These are phyloP conservation scores for Eucalyptus polyanthemos DNA, from an alignment of 345 rosid genomes.

Conservation along the genomic window DNA sequence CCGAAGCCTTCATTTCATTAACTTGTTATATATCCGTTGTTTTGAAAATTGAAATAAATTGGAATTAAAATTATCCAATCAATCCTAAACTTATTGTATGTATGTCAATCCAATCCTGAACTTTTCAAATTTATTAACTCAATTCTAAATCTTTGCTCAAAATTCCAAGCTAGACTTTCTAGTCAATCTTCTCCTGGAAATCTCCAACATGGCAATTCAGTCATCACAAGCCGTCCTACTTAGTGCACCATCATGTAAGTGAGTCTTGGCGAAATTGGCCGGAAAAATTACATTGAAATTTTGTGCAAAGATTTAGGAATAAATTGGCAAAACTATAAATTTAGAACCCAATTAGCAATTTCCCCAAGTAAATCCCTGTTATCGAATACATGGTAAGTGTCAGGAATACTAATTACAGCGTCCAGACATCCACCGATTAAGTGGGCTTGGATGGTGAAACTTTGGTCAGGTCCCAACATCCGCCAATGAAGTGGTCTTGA, in stretches of 20 bases:
- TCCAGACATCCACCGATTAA: background rate
- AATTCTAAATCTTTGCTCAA: background rate
- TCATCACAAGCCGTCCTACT: background rate
- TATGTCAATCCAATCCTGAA: background rate
- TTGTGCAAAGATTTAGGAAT: accelerated
- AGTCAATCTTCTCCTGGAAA: background rate
- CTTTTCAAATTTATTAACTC: background rate
- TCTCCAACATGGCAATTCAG: accelerated
- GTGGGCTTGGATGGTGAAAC: background rate
- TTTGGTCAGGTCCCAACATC: background rate
- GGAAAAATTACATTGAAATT: accelerated
- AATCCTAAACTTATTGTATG: background rate
- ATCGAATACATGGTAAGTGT: background rate
- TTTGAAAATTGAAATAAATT: background rate
- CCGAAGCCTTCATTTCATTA: background rate
- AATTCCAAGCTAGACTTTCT: accelerated
- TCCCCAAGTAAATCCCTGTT: background rate
- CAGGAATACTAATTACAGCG: background rate
- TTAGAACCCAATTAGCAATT: background rate
- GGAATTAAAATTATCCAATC: background rate
- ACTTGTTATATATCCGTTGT: background rate
- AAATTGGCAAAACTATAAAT: background rate
- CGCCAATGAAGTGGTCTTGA: background rate
- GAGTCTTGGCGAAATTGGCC: accelerated
- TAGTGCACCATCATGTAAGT: background rate